These are phyloP conservation scores for Artemisia argyi DNA, from an alignment of 129 eudicot species.

Conservation along the genomic window DNA sequence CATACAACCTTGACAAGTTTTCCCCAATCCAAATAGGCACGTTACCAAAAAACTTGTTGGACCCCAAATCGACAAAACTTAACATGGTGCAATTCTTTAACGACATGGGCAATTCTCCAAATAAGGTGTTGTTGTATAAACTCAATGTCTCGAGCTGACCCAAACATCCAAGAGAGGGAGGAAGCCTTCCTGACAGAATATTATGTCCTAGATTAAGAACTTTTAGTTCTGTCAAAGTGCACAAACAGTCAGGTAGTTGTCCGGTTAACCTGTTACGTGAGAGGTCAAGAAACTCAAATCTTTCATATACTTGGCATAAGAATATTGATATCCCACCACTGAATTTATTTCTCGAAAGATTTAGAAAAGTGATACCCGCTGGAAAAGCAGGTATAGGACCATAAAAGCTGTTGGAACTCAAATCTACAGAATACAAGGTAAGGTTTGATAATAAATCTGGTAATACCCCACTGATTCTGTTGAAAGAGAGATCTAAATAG, in stretches of 20 bases:
- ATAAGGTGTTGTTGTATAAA: slow-evolving; percentile 1
- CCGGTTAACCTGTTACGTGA: background rate
- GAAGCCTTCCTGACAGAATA: background rate
- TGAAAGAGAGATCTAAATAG: slow-evolving; percentile 6
- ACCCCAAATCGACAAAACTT: background rate
- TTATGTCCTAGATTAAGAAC: background rate
- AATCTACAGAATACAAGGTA: background rate
- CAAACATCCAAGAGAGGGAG: background rate
- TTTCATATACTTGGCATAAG: background rate
- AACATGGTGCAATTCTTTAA: background rate
- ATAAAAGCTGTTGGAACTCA: slow-evolving; percentile 19
- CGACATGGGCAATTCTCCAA: background rate
- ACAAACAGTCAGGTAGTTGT: background rate
- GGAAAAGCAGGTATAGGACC: background rate
- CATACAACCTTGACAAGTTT: no score
- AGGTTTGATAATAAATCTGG: background rate
- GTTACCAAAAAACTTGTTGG: no score
- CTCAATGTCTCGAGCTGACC: background rate
- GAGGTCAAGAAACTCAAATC: background rate
- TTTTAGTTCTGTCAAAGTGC: background rate
- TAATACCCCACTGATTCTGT: background rate
- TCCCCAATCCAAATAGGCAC: no score
- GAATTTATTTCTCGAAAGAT: slow-evolving; percentile 7
- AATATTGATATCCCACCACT: background rate
- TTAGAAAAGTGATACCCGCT: background rate